A percentile compares a stretch with the other conserved stretches of the same genome.
Conservation (phyloP, 1,139 yeast genomes). For the Kodamaea suecica region DNA sequence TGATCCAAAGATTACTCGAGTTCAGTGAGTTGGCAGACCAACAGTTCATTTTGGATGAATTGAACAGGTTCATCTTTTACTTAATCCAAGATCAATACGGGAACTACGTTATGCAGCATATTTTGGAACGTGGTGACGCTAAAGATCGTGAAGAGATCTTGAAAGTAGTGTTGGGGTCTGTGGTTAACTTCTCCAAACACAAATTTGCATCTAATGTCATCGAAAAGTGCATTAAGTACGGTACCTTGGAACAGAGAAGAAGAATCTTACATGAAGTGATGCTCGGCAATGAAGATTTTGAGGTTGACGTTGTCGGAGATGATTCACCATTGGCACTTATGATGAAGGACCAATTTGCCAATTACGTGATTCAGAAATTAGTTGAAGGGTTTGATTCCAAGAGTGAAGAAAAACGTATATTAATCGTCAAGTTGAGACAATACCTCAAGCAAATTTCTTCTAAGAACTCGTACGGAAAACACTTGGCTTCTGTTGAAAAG, state of each 20-base stretch:
- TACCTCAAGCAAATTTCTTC: constrained; percentile 57
- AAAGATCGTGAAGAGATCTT: constrained; percentile 43
- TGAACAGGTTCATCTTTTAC: constrained; percentile 69
- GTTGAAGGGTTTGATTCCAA: constrained; percentile 71
- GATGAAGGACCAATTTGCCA: constrained; percentile 98
- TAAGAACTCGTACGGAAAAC: constrained; percentile 69
- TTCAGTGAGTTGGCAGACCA: constrained; percentile 64
- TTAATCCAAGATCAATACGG: constrained; percentile 96
- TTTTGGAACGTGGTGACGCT: constrained; percentile 72
- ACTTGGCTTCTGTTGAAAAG: constrained; percentile 82
- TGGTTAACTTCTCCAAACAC: constrained; percentile 84
- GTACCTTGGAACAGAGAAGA: constrained; percentile 59
- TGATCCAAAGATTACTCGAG: constrained; percentile 87
- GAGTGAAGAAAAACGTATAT: constrained; percentile 59
- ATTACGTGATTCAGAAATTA: constrained; percentile 91
- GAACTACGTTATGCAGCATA: constrained; percentile 94
- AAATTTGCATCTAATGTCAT: constrained; percentile 98
- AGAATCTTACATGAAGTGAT: constrained; percentile 62
- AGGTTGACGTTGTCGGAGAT: constrained; percentile 42
- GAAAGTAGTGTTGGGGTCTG: constrained; percentile 49
- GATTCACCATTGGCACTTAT: constrained; percentile 68
- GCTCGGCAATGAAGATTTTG: constrained; percentile 43
- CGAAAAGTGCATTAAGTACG: constrained; percentile 84
- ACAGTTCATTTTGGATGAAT: constrained; percentile 60
- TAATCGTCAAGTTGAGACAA: constrained; percentile 61